A percentile compares a stretch with the other conserved stretches of the same genome.
These are phyloP conservation scores for Neocatenulostroma microsporum DNA, from an alignment of 2,329 filamentous ascomycete genomes.

Conservation along the genomic window DNA sequence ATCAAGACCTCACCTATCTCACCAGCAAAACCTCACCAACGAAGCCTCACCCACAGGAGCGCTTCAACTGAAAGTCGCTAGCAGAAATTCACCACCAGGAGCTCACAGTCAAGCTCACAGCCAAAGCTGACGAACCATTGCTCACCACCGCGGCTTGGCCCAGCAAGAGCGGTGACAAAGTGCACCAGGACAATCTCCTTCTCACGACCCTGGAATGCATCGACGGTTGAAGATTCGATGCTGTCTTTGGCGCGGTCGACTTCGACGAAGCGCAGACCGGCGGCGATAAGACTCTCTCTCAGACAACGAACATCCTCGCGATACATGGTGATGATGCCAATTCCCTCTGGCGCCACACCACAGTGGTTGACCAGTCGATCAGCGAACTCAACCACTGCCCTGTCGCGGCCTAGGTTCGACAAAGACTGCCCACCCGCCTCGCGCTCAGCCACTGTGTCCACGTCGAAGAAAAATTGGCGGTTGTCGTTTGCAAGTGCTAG, in stretches of 20 bases:
- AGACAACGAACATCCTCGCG: not conserved
- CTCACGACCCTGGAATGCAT: not conserved
- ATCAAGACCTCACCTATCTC: too few relatives aligned
- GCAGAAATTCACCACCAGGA: too few relatives aligned
- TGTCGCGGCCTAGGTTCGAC: not conserved
- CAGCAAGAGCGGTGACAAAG: too few relatives aligned
- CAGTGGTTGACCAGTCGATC: not conserved
- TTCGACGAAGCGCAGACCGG: not conserved
- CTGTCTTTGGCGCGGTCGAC: not conserved
- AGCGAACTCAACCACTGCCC: not conserved
- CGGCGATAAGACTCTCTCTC: not conserved
- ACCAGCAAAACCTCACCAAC: too few relatives aligned
- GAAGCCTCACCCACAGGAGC: too few relatives aligned
- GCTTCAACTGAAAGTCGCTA: too few relatives aligned
- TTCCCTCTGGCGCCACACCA: not conserved
- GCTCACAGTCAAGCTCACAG: too few relatives aligned
- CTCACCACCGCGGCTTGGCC: too few relatives aligned
- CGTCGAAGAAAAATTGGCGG: not conserved
- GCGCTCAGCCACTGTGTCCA: not conserved
- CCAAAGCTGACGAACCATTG: too few relatives aligned
- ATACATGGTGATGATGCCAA: conserved; percentile 1
- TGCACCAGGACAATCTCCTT: not conserved
- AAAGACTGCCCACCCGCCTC: not conserved
- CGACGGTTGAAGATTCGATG: not conserved
- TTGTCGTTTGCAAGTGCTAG: not conserved